Evolutionary conservation across 768 basidiomycete species (phyloP).

Genomic region (Boletus huronensis): DNA sequence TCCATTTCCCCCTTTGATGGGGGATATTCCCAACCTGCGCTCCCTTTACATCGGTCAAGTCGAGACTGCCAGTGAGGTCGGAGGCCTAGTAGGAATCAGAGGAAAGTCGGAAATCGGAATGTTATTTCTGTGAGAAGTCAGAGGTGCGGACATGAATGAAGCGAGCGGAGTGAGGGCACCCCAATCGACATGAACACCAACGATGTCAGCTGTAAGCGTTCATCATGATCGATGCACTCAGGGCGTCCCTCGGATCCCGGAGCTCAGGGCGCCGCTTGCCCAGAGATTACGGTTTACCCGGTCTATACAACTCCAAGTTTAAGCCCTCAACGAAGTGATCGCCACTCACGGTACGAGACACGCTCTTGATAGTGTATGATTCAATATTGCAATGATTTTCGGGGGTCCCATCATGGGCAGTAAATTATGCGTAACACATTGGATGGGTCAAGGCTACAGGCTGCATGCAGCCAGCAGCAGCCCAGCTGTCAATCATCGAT

Average conservation of each 20-base stretch:
- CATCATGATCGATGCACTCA: neutral
- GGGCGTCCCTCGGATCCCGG: neutral
- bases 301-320: neutral
- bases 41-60: conserved; percentile 50
- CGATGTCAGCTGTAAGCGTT: neutral
- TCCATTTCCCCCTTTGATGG: conserved; percentile 30
- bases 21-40: conserved; percentile 37
- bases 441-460: neutral
- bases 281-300: neutral
- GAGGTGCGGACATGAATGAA: neutral
- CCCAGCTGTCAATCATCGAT: neutral
- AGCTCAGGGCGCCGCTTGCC: neutral
- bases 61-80: no score
- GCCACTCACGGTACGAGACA: neutral
- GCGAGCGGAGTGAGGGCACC: no score
- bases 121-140: neutral
- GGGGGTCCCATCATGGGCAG: neutral
- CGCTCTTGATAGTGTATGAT: neutral
- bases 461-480: neutral
- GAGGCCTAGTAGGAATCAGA: no score
- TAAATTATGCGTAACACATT: neutral
- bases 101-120: conserved; percentile 7
- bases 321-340: neutral
- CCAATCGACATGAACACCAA: neutral
- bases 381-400: neutral